Base-by-base conservation (phyloP, 805 yeast genomes). In the Yamadazyma tumulicola region DNA sequence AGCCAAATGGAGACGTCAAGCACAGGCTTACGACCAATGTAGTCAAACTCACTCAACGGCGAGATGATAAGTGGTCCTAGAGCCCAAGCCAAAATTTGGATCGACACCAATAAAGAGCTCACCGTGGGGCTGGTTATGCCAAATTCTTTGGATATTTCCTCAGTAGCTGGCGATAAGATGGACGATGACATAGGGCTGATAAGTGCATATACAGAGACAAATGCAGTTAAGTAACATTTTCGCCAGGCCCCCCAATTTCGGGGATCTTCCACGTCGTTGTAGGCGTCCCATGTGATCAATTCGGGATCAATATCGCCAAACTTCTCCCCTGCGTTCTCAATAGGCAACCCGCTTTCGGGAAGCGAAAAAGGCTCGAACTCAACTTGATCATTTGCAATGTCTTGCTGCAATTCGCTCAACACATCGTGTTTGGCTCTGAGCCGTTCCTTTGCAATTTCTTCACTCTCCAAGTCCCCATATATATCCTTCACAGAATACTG, bases 11-110 rank as follows among this genome's bases (percentile, higher is more conserved):
- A 69, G 10, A 57, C 41, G 36, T 75, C 69, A 38, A 79, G 69
- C 4, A 84, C 81, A 4, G 68, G 52, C 38, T 69, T 64, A 26
- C 89, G 59, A 2, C 89, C 91, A 41, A 73, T 70, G 3, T 40
- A 48, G 34, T 61, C 69, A 39, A 78, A 64, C 49, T 83, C 91
- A 29, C 83, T 74, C 9, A 83, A 48, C 2, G 89, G 89, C 1
- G 85, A 81, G 38, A 79, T 61, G 20, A 81, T 47, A 32, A 82
- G 55, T 1, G 88, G 87, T 9, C 82, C 82, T 14, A 75, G 41
- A 0, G 85, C 86, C 69, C 85, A 69, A 1, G 87, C 85, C 45
- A 80, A 64, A n/a, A 82, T 70, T 64, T 77, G 79, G 22, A 82
- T 69, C 0, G 84, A 73, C 3, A 82, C 79, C 19, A 76, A 73